Evolutionary conservation across 129 eudicot genomes (phyloP), one percentile per base, ranked within the genome.

Genomic region (Pulicaria dysenterica): DNA sequence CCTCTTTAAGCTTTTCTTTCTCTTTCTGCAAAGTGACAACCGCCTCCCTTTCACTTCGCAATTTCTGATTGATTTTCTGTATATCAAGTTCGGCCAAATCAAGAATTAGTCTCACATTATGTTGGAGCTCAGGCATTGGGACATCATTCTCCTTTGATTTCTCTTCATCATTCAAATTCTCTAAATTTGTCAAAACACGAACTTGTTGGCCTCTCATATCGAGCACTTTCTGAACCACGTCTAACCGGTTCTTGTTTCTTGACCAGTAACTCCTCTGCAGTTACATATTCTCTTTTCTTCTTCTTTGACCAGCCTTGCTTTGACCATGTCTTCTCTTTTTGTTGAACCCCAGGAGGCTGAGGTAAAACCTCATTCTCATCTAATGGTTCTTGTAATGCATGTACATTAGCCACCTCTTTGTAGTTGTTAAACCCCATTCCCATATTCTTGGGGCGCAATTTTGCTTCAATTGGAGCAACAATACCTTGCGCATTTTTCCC

Each of bases 71-170:
- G 13, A 88, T 76, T 57, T 84, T 85, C 82, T 85, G 90, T 57
- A 85, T 88, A 66, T 91, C 95, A 49, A 82, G 74, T 78, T 86
- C 90, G n/a, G 79, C 90, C 65, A 86, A 59, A 72, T 91, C 92
- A 48, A 88, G 75, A 39, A 91, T 80, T 75, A 91, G 74, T 31
- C 81, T 86, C 4, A 91, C 61, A 46, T 91, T 91, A 54, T 91
- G 90, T 77, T 86, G 96, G 64, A 91, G 90, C 47, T 91, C 97
- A 2, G 97, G 91, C 97, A 91, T 91, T 0, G 89, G 92, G 42
- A 84, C 61, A 17, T 84, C 85, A n/a, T 77, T 76, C 50, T 88
- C 93, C 77, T 86, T 72, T 49, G 84, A 82, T 73, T 75, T 80
- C 47, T 87, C 87, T 67, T 92, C 98, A 8, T 87, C 88, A 70